Conservation (phyloP, 148 eudicot genomes). For the Rhododendron molle region DNA sequence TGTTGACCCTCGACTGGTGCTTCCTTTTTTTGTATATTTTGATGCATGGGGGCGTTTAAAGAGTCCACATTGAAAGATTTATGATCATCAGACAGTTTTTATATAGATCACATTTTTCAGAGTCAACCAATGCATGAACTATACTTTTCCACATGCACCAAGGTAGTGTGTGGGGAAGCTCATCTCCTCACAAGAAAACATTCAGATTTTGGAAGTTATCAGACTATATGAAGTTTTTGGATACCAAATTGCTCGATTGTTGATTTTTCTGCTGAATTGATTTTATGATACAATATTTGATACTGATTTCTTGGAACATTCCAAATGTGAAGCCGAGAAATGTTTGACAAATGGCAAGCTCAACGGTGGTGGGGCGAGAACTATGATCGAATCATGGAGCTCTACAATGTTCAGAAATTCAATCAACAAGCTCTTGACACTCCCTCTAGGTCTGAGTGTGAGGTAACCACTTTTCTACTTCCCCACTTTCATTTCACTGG, state of each 20-base stretch:
- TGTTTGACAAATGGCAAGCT: slow-evolving; percentile 99
- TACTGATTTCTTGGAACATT: slow-evolving; percentile 13
- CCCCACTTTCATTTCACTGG: neutral
- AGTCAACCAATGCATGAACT: slow-evolving; percentile 5
- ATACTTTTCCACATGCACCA: neutral
- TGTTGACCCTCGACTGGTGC: neutral
- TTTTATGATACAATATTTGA: neutral
- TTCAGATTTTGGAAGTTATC: neutral
- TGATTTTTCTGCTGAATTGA: neutral
- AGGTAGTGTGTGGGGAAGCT: slow-evolving; percentile 4
- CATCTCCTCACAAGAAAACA: neutral
- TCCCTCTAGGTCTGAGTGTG: slow-evolving; percentile 87
- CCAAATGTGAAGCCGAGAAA: slow-evolving; percentile 67
- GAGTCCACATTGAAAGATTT: slow-evolving; percentile 1
- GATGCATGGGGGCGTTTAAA: slow-evolving; percentile 4
- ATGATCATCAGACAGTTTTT: neutral
- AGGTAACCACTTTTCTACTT: slow-evolving; percentile 41
- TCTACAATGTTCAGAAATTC: slow-evolving; percentile 96
- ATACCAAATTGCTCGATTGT: neutral
- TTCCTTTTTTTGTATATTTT: neutral
- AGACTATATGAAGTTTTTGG: neutral
- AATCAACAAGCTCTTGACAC: slow-evolving; percentile 89
- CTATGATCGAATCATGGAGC: slow-evolving; percentile 94
- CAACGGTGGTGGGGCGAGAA: slow-evolving; percentile 99
- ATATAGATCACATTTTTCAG: neutral